Evolutionary conservation across 2,329 filamentous ascomycete genomes (phyloP).

Genomic region (Fusarium hostae): DNA sequence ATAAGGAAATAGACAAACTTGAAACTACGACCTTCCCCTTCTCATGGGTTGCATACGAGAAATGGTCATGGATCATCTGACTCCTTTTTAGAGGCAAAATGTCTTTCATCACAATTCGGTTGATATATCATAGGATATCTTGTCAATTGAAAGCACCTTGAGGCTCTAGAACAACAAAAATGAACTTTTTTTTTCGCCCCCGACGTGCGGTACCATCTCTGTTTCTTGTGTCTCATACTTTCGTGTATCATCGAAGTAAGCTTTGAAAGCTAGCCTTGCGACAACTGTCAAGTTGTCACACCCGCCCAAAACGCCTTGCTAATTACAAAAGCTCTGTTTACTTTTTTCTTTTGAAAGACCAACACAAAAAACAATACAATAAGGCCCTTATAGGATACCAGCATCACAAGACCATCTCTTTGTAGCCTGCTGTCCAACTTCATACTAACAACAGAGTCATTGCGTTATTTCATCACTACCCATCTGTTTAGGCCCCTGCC

Average conservation of each 20-base stretch:
- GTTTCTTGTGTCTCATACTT: conserved; percentile 1
- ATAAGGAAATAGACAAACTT: conserved; percentile 49
- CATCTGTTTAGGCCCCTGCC: not conserved
- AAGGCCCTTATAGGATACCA: not conserved
- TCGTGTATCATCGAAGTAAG: conserved; percentile 9
- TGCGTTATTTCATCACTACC: not conserved
- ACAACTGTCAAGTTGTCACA: conserved; percentile 13
- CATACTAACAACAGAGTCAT: conserved; percentile 7
- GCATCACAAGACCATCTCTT: not conserved
- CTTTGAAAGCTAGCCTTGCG: conserved; percentile 6
- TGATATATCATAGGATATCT: not conserved
- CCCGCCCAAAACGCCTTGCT: conserved; percentile 39
- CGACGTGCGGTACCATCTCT: not conserved
- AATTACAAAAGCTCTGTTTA: conserved; percentile 23
- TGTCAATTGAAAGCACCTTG: not conserved
- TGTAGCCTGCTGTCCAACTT: conserved; percentile 5
- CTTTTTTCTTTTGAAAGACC: not conserved
- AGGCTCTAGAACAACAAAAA: not conserved
- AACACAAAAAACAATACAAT: not conserved
- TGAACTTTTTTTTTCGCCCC: not conserved
- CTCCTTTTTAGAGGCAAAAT: not conserved
- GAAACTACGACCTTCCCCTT: conserved; percentile 19
- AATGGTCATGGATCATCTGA: not conserved
- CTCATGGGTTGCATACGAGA: not conserved
- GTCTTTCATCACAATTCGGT: not conserved